A percentile compares a stretch with the other conserved stretches of the same genome.
Conservation (phyloP, 2,329 filamentous ascomycete species). For the Ceratocystiopsis brevicomis region DNA sequence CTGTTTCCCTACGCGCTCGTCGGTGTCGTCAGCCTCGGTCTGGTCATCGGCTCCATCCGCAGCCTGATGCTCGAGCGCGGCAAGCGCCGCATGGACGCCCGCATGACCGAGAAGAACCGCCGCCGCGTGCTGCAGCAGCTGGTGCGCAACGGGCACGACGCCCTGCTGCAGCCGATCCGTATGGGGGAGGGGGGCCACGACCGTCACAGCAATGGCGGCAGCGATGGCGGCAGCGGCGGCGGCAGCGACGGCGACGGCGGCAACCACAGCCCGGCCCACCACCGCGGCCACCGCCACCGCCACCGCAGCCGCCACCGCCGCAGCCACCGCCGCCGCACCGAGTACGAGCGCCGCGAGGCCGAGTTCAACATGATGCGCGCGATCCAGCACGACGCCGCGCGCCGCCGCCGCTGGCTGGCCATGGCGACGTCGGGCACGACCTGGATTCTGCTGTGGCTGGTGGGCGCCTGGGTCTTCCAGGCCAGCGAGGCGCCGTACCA, state of each 20-base stretch:
- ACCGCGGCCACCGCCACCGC: not conserved
- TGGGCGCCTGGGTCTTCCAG: slow-evolving; percentile 59
- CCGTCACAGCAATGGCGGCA: slow-evolving; percentile 1
- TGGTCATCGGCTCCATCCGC: slow-evolving; percentile 22
- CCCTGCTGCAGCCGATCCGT: slow-evolving; percentile 30
- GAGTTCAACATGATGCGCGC: slow-evolving; percentile 67
- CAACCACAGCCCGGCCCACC: not conserved
- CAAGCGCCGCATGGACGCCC: slow-evolving; percentile 30
- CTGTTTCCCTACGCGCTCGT: slow-evolving; percentile 70
- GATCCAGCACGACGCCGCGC: slow-evolving; percentile 48
- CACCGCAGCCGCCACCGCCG: not conserved
- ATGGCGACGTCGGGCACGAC: slow-evolving; percentile 47
- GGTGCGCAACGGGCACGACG: slow-evolving; percentile 24
- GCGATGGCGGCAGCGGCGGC: not conserved
- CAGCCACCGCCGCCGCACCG: slow-evolving; percentile 15
- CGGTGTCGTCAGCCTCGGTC: slow-evolving; percentile 51
- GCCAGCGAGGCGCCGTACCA: slow-evolving; percentile 32
- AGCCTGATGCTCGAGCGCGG: slow-evolving; percentile 42
- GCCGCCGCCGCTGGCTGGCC: slow-evolving; percentile 55
- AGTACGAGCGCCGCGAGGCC: slow-evolving; percentile 42
- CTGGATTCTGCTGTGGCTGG: slow-evolving; percentile 61
- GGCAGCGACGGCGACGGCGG: not conserved
- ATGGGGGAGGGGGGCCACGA: slow-evolving; percentile 1
- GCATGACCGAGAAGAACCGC: slow-evolving; percentile 41
- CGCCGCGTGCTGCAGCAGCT: slow-evolving; percentile 27